Evolutionary conservation across 2,329 filamentous ascomycete genomes (phyloP), one percentile per base, ranked within the genome.

Genomic region (Apiospora hydei): DNA sequence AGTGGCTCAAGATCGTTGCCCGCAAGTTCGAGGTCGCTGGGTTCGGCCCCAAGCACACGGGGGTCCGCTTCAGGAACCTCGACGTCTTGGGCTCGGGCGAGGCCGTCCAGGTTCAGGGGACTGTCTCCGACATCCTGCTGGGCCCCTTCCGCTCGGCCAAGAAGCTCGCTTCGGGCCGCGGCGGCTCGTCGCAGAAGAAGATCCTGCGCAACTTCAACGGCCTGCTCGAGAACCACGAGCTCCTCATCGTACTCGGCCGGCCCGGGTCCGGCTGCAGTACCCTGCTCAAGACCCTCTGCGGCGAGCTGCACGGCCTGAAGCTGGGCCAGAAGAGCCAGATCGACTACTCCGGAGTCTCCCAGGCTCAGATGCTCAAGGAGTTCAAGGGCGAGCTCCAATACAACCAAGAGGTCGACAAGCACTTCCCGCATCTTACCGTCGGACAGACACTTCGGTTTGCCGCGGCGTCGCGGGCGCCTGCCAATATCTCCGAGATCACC

Each of bases 391-490:
- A 75, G 46, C 53, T 91, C 90, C 80, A 86, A 13, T 76, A 75
- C 49, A 72, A 74, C 30, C 72, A 73, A 73, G 72, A 73, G 49
- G 74, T 76, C 38, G 76, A 83, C 72, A 73, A 85, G 6, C 85
- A 86, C 76, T 95, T 94, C 75, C 91, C 93, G 0, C 91, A 93
- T 26, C 83, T 96, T 30, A 94, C 91, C 0, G 92, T 95, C 13
- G 90, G 91, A 1, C 88, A 94, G 75, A 96, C 93, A 0, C 84
- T 96, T 0, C 86, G 89, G 69, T 95, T 95, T 78, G 93, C 93
- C 0, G 87, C 93, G 1, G 88, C 90, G 69, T 90, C 90, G 0
- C 86, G 92, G 69, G 93, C 92, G 0, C 92, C 93, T 0, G 88
- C 89, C 1, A 88, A 91, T 70, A 85, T 91, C 1, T 64, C 57